phyloP scores from a whole-genome alignment of 306 rosid genomes.

The cucumber (Cucumis sativus) region Cucumber_9930_V3 NC_026656.2:24103501-24104000 shows the following conservation, averaged over 20 bases:
- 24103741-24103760: background rate
- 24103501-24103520: background rate
- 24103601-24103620: background rate
- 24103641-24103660: background rate
- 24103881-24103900: slow-evolving; percentile 23
- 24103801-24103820: background rate
- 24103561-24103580: background rate
- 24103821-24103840: background rate
- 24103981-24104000: slow-evolving; percentile 68
- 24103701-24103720: background rate
- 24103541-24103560: background rate
- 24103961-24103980: slow-evolving; percentile 91
- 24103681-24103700: background rate
- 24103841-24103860: background rate
- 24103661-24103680: background rate
- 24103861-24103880: background rate
- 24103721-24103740: background rate
- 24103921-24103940: slow-evolving; percentile 85
- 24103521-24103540: background rate
- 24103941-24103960: slow-evolving; percentile 82
- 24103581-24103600: background rate
- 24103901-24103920: slow-evolving; percentile 90
- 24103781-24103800: background rate
- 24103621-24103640: background rate
- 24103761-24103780: background rate